Base-by-base conservation (phyloP, 2,329 filamentous ascomycete genomes). In the Thielaviopsis musarum region DNA sequence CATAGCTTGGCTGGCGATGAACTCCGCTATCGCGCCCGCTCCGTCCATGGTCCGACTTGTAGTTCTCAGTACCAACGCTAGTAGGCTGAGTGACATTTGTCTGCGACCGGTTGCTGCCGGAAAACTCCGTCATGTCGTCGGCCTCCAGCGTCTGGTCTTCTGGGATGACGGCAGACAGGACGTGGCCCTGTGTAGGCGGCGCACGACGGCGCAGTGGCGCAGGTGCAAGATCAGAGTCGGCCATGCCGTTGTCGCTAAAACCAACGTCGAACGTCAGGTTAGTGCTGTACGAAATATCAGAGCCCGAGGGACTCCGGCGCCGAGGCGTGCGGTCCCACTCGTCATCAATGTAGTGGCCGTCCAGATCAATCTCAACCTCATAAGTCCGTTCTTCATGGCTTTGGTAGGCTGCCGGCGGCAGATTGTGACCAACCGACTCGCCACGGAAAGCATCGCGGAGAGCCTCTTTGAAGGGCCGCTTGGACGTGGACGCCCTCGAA, bases 371-470 rank as follows among this genome's bases (percentile, higher is more conserved):
- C 2, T 61, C 60, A 17, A 61, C 62, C 10, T 66, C 66, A 34
- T 67, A 69, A 5, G 64, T 66, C 3, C 70, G 69, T 57, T 76
- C 71, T 61, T 77, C 73, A 30, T 71, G 74, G 57, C 74, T 77
- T 45, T 76, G 73, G 61, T 80, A 80, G 26, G 73, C 71, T 61
- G 72, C 71, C 1, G 75, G 73, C 15, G 72, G 72, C 5, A 75
- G 69, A 21, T 71, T 70, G 61, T 76, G 72, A 10, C 72, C 72
- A 2, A 69, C 74, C 1, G 81, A 84, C 66, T 84, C 80, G 30
- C 82, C 82, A 48, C 76, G 76, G 65, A 85, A 84, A 3, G 81
- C 82, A 62, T 82, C 80, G 58, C 78, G 79, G 9, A 85, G 69
- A 53, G 76, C 75, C 49, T 82, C 81, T 22, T 81, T 75, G 58